Base-by-base conservation (phyloP, 768 basidiomycete species). In the Mycena vulgaris region DNA sequence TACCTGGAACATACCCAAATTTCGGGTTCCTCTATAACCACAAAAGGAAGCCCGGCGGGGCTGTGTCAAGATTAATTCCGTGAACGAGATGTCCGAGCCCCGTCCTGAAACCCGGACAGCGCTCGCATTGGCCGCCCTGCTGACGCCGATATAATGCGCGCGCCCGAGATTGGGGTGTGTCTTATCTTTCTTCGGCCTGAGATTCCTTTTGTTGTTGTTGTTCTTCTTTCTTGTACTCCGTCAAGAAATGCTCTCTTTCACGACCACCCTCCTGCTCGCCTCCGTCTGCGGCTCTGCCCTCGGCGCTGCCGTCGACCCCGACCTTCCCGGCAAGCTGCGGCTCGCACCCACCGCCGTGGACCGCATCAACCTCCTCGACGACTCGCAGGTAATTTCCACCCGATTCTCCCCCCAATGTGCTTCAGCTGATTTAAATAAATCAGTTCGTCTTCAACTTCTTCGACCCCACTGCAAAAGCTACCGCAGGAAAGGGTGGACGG, bases 361-460 rank as follows among this genome's bases (percentile, higher is more conserved):
- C 27, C 64, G 70, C 19, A 48, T 68, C 53, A 47, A 49, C 45
- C 39, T 71, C 17, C 45, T 71, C 17, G 25, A 45, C 11, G 71
- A 72, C 40, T 45, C 56, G 19, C 60, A 68, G 42, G 71, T 68
- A 49, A 31, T 31, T 60, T 9, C 4, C 25, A 0, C 9, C 45
- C 16, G 5, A 9, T 19, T 25, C 21, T 45, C 2, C n/a, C n/a
- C n/a, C n/a, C 42, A 21, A 45, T 9, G 42, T 11, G 19, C 42
- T 7, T 45, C 42, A 3, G 39, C 14, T 45, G 42, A 45, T 40
- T 21, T 5, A 45, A 45, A 9, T 3, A 19, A n/a, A 17, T 9
- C 31, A 74, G 74, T 74, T 74, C 37, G 56, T 48, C 1, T 72
- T 74, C 57, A 58, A 74, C 67, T 74, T 74, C 59, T 63, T 74